phyloP scores from a whole-genome alignment of 768 basidiomycete species.

The Clitopilus passeckerianus region DNA sequence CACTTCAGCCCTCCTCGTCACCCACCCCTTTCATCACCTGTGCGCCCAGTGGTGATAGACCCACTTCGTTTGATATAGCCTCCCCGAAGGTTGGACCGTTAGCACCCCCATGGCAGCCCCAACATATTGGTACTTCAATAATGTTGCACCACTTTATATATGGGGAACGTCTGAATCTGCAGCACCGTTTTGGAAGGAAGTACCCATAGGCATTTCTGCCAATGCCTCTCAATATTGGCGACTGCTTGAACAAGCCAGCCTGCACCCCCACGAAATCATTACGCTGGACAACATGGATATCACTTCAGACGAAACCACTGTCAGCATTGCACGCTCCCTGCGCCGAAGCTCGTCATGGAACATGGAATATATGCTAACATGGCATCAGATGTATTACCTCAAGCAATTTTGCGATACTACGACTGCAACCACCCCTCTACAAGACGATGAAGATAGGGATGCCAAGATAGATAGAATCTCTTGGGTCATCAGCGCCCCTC shows the following conservation, averaged over 20 bases:
- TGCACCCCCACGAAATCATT: constrained; percentile 24
- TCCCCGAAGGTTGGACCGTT: constrained; percentile 36
- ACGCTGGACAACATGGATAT: constrained; percentile 8
- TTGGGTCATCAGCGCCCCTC: constrained; percentile 53
- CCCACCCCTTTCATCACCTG: constrained; percentile 41
- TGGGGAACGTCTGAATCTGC: constrained; percentile 50
- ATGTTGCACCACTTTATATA: constrained; percentile 49
- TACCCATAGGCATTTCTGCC: constrained; percentile 30
- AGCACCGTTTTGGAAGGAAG: constrained; percentile 52
- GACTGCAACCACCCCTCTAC: constrained; percentile 41
- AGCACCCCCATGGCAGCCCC: constrained; percentile 46
- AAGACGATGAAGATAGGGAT: constrained; percentile 37
- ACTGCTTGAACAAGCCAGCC: constrained; percentile 43
- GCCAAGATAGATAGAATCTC: constrained; percentile 41
- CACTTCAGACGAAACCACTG: constrained; percentile 1
- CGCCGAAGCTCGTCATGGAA: constrained; percentile 59
- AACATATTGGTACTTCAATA: constrained; percentile 59
- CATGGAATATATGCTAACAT: constrained; percentile 54
- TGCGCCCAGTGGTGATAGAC: constrained; percentile 33
- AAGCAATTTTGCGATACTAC: constrained; percentile 39
- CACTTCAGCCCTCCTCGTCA: constrained; percentile 43
- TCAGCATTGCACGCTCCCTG: constrained; percentile 42
- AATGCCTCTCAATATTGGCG: constrained; percentile 54
- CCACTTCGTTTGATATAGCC: constrained; percentile 40
- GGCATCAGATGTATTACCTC: constrained; percentile 66